Conservation (phyloP, 345 rosid species). For the Populus simonii region DNA sequence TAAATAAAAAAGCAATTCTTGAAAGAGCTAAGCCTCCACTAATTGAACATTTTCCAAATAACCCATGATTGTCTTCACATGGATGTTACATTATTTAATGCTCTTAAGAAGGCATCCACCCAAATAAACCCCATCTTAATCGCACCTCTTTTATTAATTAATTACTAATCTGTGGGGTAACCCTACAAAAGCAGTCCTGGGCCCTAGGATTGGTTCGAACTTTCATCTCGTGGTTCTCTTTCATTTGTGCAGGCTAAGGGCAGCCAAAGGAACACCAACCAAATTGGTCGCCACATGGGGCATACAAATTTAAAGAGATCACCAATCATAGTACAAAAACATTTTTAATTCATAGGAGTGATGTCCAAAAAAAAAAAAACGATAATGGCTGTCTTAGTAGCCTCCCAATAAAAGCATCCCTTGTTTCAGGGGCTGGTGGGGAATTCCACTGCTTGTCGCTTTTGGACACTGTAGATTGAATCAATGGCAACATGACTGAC, state of each 20-base stretch:
- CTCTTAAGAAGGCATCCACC: constrained; percentile 12
- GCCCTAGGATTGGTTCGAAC: constrained; percentile 5
- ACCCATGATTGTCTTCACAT: constrained; percentile 48
- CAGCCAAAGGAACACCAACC: constrained; percentile 34
- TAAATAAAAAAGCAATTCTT: constrained; percentile 6
- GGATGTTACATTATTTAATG: constrained; percentile 18
- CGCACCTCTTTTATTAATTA: neutral
- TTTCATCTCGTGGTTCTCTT: constrained; percentile 14
- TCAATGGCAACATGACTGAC: neutral
- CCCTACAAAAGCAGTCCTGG: constrained; percentile 2
- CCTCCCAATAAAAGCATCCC: neutral
- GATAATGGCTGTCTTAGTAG: constrained; percentile 4
- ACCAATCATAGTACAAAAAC: constrained; percentile 17
- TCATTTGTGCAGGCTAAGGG: constrained; percentile 10
- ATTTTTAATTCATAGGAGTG: neutral
- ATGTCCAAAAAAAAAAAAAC: neutral
- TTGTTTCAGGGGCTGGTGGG: constrained; percentile 33
- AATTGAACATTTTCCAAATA: neutral
- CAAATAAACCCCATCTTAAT: constrained; percentile 10
- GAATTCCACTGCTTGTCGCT: constrained; percentile 30
- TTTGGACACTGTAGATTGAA: constrained; percentile 13
- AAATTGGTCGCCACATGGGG: constrained; percentile 48
- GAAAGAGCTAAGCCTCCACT: constrained; percentile 18
- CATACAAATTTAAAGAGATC: constrained; percentile 6
- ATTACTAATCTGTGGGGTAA: neutral